Evolutionary conservation across 768 basidiomycete genomes (phyloP), one percentile per base, ranked within the genome.

Genomic region (Agaricus subrufescens): DNA sequence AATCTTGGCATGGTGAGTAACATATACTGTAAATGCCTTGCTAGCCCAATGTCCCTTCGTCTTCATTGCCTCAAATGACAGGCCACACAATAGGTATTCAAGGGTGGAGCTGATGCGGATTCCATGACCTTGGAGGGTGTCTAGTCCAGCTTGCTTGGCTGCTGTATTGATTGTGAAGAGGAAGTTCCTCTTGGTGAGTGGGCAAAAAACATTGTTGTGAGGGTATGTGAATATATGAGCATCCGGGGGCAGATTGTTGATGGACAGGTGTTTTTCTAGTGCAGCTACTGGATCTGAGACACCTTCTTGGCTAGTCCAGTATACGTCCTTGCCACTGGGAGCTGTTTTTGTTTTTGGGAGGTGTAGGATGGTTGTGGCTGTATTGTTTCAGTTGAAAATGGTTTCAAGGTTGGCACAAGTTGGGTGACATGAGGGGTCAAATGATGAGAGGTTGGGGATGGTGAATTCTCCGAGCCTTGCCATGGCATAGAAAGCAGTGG

Each of bases 21-120:
- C 50, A 48, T 63, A 63, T 1, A 25, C 29, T 12, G 14, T 12
- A 31, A 63, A 63, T 2, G 57, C 58, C 25, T 60, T 46, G 6
- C 56, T 57, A 0, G 51, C 51, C 59, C 73, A 76, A 0, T 65
- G 49, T 0, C 73, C 69, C 23, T 66, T 74, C 0, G 62, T 58
- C 39, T 71, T 71, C n/a, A 73, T 63, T 0, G 67, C 67, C 4
- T 74, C 69, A 40, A 76, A 70, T 1, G 71, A 66, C 0, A 69
- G 47, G 0, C 70, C 69, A 3, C 62, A 52, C 3, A 76, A 66
- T 0, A 75, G 66, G 57, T 73, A 74, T 52, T 72, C 67, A 0
- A 75, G 60, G 0, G 72, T 73, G 8, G 66, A 39, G 2, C 65
- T 62, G 58, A 63, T 64, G 46, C 60, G 56, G 27, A 67, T 64